A percentile compares a stretch with the other conserved stretches of the same genome.
These are phyloP conservation scores for Salvia splendens DNA, from an alignment of 257 asterid genomes.

Conservation along the genomic window DNA sequence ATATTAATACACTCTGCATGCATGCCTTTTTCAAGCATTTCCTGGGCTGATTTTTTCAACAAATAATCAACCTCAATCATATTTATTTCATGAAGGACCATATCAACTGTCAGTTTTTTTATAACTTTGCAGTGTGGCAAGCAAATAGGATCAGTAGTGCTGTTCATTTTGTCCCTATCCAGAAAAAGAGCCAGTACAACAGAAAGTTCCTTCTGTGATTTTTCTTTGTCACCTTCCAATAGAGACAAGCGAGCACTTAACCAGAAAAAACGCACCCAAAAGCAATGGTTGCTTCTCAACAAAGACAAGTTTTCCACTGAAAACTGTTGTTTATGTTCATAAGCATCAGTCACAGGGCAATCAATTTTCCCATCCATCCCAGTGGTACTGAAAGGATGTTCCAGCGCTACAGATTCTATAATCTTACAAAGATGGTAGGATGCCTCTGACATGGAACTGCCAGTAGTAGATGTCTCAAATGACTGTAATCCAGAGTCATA, in stretches of 20 bases:
- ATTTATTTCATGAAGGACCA: constrained; percentile 73
- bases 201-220: constrained; percentile 71
- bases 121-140: constrained; percentile 78
- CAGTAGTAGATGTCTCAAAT: constrained; percentile 44
- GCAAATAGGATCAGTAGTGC: constrained; percentile 47
- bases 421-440: constrained; percentile 88
- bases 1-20: constrained; percentile 61
- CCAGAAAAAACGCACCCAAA: constrained; percentile 96
- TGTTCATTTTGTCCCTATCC: constrained; percentile 48
- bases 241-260: constrained; percentile 79
- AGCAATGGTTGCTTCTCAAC: constrained; percentile 52
- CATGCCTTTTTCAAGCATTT: constrained; percentile 74
- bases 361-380: constrained; percentile 40
- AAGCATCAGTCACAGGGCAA: constrained; percentile 35
- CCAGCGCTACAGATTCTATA: constrained; percentile 75
- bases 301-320: constrained; percentile 38
- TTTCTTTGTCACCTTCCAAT: constrained; percentile 73
- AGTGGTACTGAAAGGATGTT: constrained; percentile 50
- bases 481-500: constrained; percentile 75
- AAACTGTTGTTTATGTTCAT: constrained; percentile 40
- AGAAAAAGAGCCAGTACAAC: constrained; percentile 60
- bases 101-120: constrained; percentile 61
- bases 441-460: constrained; percentile 69
- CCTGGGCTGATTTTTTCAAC: constrained; percentile 66
- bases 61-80: constrained; percentile 76